Base-by-base conservation (phyloP, 805 yeast genomes). In the Starmerella powellii region DNA sequence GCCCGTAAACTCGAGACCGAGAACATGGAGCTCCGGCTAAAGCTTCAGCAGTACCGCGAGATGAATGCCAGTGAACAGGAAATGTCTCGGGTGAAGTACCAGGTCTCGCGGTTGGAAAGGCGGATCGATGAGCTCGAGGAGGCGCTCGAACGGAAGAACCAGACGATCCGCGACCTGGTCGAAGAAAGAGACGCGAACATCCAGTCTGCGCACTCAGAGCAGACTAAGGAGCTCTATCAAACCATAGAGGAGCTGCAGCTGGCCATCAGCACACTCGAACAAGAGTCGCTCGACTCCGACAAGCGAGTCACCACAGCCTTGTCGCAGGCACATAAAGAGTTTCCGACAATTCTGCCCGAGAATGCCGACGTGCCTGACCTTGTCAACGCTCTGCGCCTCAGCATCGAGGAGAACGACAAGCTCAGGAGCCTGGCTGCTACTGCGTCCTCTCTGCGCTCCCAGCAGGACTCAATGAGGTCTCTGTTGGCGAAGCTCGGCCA, bases 11-110 rank as follows among this genome's bases (percentile, higher is more conserved):
- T 53, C 27, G 51, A 53, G 35, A 47, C 40, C 17, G 57, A 53
- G 43, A 52, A 43, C 23, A 42, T 50, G 39, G 53, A 50, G 36
- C 48, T 52, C 24, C 34, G 49, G 27, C 45, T 52, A 31, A 47
- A 47, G 31, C 42, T 53, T n/a, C 50, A 44, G 37, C 44, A 38
- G 33, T 29, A 38, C 16, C 34, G 48, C 4, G 47, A 44, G 26
- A 30, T 35, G 36, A 35, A 38, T 18, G 46, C 41, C 13, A 35
- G 39, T 8, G 41, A 33, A 2, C 44, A 43, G 16, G 51, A 47
- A 17, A 18, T 40, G 3, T n/a, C 41, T 1, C 31, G 38, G 13
- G 37, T 37, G 24, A 41, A 31, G 21, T 8, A 19, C 12, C 42
- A 43, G 26, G 24, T 45, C 4, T 26, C 31, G 8, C 37, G 42